Conservation (phyloP, 1,284 basidiomycete species). For the Schizopora paradoxa region DNA sequence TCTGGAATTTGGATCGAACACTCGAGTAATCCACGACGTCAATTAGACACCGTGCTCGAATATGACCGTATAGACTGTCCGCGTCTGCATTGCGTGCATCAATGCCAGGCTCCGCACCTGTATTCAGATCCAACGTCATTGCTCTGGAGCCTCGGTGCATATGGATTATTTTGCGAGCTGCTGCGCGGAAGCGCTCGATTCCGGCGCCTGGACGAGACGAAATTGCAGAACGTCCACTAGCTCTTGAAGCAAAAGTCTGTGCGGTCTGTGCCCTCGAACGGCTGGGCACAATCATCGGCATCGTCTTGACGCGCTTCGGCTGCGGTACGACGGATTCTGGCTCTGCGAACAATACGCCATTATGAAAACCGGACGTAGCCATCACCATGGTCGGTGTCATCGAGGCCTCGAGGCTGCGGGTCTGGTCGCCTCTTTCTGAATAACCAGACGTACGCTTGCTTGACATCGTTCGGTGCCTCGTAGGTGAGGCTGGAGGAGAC, state of each 20-base stretch:
- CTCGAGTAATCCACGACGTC: slow-evolving; percentile 59
- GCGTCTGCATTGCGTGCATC: slow-evolving; percentile 51
- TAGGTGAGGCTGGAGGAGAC: background rate
- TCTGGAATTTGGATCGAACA: slow-evolving; percentile 42
- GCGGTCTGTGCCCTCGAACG: background rate
- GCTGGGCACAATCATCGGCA: no score
- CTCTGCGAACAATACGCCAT: background rate
- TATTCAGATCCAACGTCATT: slow-evolving; percentile 29
- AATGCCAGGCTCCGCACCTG: slow-evolving; percentile 60
- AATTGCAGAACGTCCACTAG: no score
- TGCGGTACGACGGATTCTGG: background rate
- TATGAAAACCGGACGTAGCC: background rate
- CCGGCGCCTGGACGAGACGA: slow-evolving; percentile 27
- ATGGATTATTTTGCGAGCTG: slow-evolving; percentile 51
- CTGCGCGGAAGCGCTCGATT: slow-evolving; percentile 42
- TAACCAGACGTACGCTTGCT: background rate
- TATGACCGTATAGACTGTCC: slow-evolving; percentile 44
- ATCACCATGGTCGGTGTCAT: background rate
- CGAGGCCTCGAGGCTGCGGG: background rate
- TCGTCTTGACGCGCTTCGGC: background rate
- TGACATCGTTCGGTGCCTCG: background rate
- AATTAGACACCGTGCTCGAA: slow-evolving; percentile 52
- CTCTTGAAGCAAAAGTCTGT: background rate
- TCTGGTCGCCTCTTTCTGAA: background rate
- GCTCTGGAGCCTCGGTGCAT: slow-evolving; percentile 48